Conservation (phyloP, 139 green algal species). For the Volvox africanus region DNA sequence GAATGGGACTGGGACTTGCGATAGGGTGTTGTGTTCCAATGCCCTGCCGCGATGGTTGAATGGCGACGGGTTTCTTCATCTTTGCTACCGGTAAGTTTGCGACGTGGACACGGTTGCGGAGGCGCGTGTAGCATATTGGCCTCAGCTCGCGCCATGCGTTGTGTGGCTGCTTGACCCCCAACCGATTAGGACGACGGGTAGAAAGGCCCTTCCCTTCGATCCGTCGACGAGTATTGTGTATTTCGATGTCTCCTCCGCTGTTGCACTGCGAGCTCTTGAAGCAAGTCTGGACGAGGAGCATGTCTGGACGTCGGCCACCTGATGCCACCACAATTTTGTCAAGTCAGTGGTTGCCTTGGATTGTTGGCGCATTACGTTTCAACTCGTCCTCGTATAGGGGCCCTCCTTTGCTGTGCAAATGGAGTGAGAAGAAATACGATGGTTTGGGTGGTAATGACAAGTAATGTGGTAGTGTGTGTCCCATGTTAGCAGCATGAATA, state of each 20-base stretch:
- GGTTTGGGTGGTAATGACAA: too few species aligned
- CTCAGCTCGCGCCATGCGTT: too few species aligned
- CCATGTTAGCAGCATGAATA: too few species aligned
- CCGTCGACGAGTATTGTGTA: background rate
- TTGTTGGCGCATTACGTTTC: background rate
- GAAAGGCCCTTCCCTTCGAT: background rate
- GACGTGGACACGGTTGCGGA: too few species aligned
- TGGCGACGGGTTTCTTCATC: too few species aligned
- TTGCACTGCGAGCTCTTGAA: background rate
- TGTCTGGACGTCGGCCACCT: background rate
- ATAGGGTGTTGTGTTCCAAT: too few species aligned
- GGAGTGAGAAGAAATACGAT: background rate
- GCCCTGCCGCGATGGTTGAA: too few species aligned
- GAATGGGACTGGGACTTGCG: too few species aligned
- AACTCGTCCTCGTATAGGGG: background rate
- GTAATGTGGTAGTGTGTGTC: too few species aligned
- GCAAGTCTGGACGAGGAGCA: background rate
- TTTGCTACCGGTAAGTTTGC: too few species aligned
- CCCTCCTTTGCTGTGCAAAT: background rate
- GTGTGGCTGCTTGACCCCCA: background rate
- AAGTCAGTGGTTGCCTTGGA: conserved; percentile 3
- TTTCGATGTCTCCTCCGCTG: background rate
- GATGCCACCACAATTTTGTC: conserved; percentile 30
- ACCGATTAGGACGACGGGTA: too few species aligned
- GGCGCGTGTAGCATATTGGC: too few species aligned